Conservation (phyloP, 2,329 filamentous ascomycete species). For the Drechslera avenae region DNA sequence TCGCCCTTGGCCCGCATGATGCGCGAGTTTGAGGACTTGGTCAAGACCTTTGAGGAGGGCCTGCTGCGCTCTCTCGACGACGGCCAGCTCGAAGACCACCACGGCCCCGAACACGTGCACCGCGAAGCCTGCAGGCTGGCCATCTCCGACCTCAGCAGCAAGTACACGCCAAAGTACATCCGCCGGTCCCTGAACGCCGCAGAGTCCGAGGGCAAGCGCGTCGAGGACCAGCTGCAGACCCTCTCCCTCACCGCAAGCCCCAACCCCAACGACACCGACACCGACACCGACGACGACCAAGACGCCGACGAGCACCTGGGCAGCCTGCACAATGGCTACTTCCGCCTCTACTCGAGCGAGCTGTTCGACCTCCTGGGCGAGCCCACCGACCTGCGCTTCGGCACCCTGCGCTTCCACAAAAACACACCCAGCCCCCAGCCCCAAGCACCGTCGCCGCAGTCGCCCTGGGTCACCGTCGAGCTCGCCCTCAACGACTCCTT, state of each 20-base stretch:
- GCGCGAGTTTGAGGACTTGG: slow-evolving; percentile 44
- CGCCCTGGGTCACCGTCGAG: slow-evolving; percentile 33
- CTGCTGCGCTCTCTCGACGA: slow-evolving; percentile 38
- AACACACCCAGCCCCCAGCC: slow-evolving; percentile 6
- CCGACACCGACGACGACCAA: slow-evolving; percentile 6
- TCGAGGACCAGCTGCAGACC: slow-evolving; percentile 38
- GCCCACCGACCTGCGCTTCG: slow-evolving; percentile 43
- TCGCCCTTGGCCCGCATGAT: slow-evolving; percentile 37
- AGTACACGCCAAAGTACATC: slow-evolving; percentile 42
- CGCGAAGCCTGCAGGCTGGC: slow-evolving; percentile 42
- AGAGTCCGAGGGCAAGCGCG: slow-evolving; percentile 38
- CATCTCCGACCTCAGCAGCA: slow-evolving; percentile 38
- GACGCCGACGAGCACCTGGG: slow-evolving; percentile 22
- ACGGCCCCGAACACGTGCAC: slow-evolving; percentile 24
- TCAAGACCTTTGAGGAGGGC: slow-evolving; percentile 34
- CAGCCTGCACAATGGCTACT: slow-evolving; percentile 42
- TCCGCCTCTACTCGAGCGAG: slow-evolving; percentile 44
- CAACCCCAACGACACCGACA: slow-evolving; percentile 1
- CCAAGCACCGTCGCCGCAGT: slow-evolving; percentile 2
- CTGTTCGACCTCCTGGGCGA: slow-evolving; percentile 45
- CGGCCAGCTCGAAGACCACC: slow-evolving; percentile 5
- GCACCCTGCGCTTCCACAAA: slow-evolving; percentile 44
- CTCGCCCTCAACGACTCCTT: slow-evolving; percentile 42
- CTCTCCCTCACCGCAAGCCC: slow-evolving; percentile 10
- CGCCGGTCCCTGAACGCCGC: slow-evolving; percentile 35